phyloP scores from a whole-genome alignment of 2,329 filamentous ascomycete genomes.

The Colletotrichum simmondsii region DNA sequence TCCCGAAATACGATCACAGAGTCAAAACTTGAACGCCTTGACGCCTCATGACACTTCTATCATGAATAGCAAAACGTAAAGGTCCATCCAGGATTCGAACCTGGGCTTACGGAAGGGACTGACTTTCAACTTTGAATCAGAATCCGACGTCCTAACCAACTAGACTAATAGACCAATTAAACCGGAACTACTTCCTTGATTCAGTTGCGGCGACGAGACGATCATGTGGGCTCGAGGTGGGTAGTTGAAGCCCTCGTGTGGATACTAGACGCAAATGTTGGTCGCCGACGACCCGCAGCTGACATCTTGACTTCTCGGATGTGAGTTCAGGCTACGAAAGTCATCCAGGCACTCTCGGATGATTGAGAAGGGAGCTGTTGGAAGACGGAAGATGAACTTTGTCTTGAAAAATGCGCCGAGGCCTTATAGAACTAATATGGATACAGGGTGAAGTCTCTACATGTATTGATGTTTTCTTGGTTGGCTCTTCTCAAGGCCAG shows the following conservation, averaged over 20 bases:
- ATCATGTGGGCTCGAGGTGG: neutral
- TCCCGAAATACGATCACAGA: too few species aligned
- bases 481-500: neutral
- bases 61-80: neutral
- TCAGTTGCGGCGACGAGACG: rapidly evolving
- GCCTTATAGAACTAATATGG: too few species aligned
- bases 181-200: too few species aligned
- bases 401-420: too few species aligned
- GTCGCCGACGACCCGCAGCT: neutral
- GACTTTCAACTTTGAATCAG: neutral
- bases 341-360: too few species aligned
- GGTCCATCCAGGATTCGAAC: constrained; percentile 27
- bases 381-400: too few species aligned
- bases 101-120: constrained; percentile 25
- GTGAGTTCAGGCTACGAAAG: neutral
- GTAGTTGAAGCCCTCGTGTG: neutral
- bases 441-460: too few species aligned
- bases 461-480: neutral
- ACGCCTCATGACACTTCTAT: too few species aligned
- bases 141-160: constrained; percentile 31
- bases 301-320: neutral
- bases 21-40: neutral
- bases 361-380: too few species aligned
- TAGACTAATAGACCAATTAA: constrained; percentile 18
- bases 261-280: neutral